Conservation (phyloP, 2,329 filamentous ascomycete species). For the Fusarium brachygibbosum region DNA sequence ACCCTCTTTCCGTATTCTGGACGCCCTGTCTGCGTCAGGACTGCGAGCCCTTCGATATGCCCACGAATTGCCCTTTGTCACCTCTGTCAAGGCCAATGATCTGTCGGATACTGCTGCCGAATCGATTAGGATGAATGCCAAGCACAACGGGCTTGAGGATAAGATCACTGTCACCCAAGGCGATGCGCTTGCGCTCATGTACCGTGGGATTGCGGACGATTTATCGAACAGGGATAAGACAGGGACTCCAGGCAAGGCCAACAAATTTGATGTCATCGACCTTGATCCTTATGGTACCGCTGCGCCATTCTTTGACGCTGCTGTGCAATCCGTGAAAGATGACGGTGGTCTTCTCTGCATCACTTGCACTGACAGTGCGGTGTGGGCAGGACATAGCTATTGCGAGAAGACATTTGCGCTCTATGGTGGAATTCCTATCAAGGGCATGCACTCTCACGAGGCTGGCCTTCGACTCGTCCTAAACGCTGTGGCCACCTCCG, state of each 20-base stretch:
- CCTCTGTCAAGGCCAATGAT: constrained; percentile 89
- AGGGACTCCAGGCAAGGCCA: constrained; percentile 56
- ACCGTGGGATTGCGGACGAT: constrained; percentile 72
- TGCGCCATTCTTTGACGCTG: constrained; percentile 90
- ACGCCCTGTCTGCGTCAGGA: constrained; percentile 94
- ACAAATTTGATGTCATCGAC: constrained; percentile 92
- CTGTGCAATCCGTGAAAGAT: constrained; percentile 83
- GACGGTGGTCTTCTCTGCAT: constrained; percentile 94
- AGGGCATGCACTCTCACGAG: constrained; percentile 89
- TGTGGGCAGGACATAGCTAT: constrained; percentile 95
- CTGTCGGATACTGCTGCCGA: constrained; percentile 81
- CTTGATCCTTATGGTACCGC: constrained; percentile 96
- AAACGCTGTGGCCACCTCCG: constrained; percentile 82
- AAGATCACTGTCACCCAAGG: constrained; percentile 81
- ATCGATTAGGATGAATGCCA: constrained; percentile 86
- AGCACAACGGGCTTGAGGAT: constrained; percentile 81
- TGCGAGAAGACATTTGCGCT: constrained; percentile 92
- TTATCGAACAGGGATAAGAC: constrained; percentile 59
- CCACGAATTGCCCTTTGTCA: constrained; percentile 87
- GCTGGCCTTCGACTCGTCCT: constrained; percentile 88
- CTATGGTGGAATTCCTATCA: constrained; percentile 92
- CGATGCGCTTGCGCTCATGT: constrained; percentile 94
- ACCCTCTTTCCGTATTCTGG: constrained; percentile 83
- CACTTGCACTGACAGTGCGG: constrained; percentile 95
- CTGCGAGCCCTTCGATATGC: constrained; percentile 92